Evolutionary conservation across 2,329 filamentous ascomycete genomes (phyloP), one percentile per base, ranked within the genome.

Genomic region (Teratosphaeriaceae sp.): DNA sequence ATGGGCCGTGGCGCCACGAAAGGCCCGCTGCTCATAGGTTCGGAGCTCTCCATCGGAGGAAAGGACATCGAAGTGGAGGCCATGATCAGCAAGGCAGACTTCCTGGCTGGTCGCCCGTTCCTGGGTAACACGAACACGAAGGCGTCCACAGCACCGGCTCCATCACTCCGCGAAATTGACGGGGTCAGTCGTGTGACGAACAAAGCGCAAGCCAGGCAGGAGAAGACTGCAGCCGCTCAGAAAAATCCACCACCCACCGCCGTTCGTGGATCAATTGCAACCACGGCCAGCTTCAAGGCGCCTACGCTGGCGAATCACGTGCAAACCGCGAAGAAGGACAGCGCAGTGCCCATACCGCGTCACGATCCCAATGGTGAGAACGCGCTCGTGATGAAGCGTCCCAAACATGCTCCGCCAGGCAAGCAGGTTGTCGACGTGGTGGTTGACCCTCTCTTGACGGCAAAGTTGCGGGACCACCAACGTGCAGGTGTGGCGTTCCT

Each of bases 401-500:
- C 79, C 5, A 65, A 59, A 18, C 61, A 65, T 11, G 71, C 70
- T 36, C 76, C 78, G 0, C 74, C 72, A 45, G 81, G 79, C 1
- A 84, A 80, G 56, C 74, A 78, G 40, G 69, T 84, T 38, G 81
- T 86, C 1, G 83, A 86, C 60, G 92, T 98, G 12, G 92, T 98
- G 29, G 95, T 98, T 50, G 92, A 98, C 61, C 92, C 92, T 3
- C 80, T 76, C 51, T 73, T 98, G 22, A 78, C 88, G 30, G 96
- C 96, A 64, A 85, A 95, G 37, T 71, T 98, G 39, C 83, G 92
- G 37, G 92, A 92, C 2, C 92, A 98, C 82, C 92, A 98, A 66
- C 84, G 98, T 27, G 92, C 97, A 63, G 92, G 92, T 58, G 92
- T 98, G 50, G 95, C 92, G 70, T 98, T 98, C 65, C 81, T 98